These are phyloP conservation scores for Podospora pseudocomata DNA, from an alignment of 495 filamentous ascomycete species.

Conservation along the genomic window DNA sequence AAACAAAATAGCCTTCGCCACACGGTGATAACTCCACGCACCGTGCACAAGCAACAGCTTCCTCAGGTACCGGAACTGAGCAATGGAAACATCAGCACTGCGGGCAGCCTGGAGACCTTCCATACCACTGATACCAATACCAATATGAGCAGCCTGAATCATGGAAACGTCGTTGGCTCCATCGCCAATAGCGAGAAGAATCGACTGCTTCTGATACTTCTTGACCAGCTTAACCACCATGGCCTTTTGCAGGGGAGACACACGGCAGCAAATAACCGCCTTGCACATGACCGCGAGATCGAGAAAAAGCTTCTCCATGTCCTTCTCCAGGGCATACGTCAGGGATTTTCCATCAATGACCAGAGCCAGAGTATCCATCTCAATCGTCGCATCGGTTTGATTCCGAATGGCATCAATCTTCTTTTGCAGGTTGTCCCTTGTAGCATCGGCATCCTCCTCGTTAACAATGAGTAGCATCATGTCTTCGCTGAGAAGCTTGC, in stretches of 20 bases:
- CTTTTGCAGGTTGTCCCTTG: slow-evolving; percentile 81
- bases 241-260: slow-evolving; percentile 98
- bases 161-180: slow-evolving; percentile 99
- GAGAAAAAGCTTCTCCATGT: slow-evolving; percentile 88
- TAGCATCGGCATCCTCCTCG: slow-evolving; percentile 72
- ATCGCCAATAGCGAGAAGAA: slow-evolving; percentile 93
- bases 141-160: slow-evolving; percentile 99
- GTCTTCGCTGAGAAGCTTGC: slow-evolving; percentile 96
- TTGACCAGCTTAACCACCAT: slow-evolving; percentile 98
- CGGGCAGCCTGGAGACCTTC: slow-evolving; percentile 98
- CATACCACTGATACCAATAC: slow-evolving; percentile 94
- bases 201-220: slow-evolving; percentile 78
- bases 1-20: slow-evolving; percentile 94
- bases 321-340: slow-evolving; percentile 89
- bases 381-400: slow-evolving; percentile 67
- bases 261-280: slow-evolving; percentile 97
- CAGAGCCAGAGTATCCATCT: slow-evolving; percentile 86
- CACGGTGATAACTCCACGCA: slow-evolving; percentile 94
- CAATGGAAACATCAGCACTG: slow-evolving; percentile 94
- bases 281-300: slow-evolving; percentile 96
- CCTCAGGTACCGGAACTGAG: slow-evolving; percentile 91
- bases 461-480: slow-evolving; percentile 98
- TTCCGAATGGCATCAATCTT: slow-evolving; percentile 83
- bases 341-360: slow-evolving; percentile 95
- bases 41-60: slow-evolving; percentile 96